Evolutionary conservation across 306 rosid species (phyloP), one percentile per base, ranked within the genome.

Genomic region (Castanea mollissima): DNA sequence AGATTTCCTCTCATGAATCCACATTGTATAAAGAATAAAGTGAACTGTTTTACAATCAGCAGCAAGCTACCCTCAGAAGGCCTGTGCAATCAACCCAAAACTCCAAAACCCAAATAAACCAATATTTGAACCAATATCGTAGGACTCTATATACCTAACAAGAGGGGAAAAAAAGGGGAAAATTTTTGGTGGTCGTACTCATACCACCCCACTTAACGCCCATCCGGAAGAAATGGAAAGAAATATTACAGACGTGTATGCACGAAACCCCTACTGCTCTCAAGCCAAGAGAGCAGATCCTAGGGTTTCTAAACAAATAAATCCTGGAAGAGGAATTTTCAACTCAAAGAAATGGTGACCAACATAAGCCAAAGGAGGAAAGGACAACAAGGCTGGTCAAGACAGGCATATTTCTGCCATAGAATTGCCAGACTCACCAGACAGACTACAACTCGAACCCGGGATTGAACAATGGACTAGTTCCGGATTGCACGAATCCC

Each of bases 41-140:
- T 76, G 38, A 63, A 73, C 58, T 73, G 88, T 86, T 62, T 74
- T 86, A 88, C 91, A 88, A 81, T 73, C 78, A 12, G 88, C 81
- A 74, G 77, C 27, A 80, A 71, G 78, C 77, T 79, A 84, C 84
- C 86, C 85, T 74, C 54, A 60, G 52, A 79, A 80, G 83, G 80
- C 79, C 57, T 84, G 83, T 73, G 90, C 86, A 83, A 80, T 59
- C 23, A 83, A 74, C 81, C 69, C 83, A 59, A 77, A 85, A 81
- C 34, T 62, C 52, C 76, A 76, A 64, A 74, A 23, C 72, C 84
- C 83, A 74, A 71, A 80, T 81, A 73, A 81, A 85, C 84, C 62
- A 75, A 83, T 78, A 74, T 82, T 77, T 77, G 77, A 79, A 25
- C 56, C 69, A 49, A 49, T 49, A 49, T 49, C 25, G 55, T 74